phyloP scores from a whole-genome alignment of 2,329 filamentous ascomycete species.

The Fusarium humuli region DNA sequence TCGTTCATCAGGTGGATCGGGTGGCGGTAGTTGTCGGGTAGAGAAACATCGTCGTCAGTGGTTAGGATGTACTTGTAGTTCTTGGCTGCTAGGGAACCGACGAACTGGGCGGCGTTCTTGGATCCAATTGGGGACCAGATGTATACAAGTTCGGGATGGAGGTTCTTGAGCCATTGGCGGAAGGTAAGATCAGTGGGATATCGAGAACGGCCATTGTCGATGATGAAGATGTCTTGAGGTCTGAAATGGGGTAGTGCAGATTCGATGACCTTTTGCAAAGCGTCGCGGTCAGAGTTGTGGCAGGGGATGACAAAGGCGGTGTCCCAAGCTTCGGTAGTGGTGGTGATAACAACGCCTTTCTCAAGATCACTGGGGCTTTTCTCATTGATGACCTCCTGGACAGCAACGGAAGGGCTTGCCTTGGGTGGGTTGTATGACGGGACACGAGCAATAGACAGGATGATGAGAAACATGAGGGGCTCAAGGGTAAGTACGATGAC shows the following conservation, averaged over 20 bases:
- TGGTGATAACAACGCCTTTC: not conserved
- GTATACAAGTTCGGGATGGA: not conserved
- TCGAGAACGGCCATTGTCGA: not conserved
- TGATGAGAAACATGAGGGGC: slow-evolving; percentile 18
- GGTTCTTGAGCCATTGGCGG: not conserved
- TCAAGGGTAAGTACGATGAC: slow-evolving; percentile 11
- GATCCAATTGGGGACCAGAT: slow-evolving; percentile 14
- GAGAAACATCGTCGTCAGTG: slow-evolving; percentile 5
- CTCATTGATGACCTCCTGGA: not conserved
- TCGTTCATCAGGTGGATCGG: not conserved
- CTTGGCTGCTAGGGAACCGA: slow-evolving; percentile 1
- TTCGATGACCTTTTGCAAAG: not conserved
- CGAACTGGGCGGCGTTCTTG: slow-evolving; percentile 4
- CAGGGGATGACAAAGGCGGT: slow-evolving; percentile 4
- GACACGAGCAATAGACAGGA: slow-evolving; percentile 1
- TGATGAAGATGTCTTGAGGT: slow-evolving; percentile 14
- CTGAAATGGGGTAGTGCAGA: slow-evolving; percentile 4
- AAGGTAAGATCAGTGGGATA: slow-evolving; percentile 6
- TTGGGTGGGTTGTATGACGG: not conserved
- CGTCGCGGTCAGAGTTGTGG: slow-evolving; percentile 7
- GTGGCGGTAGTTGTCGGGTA: slow-evolving; percentile 4
- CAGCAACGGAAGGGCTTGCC: accelerated
- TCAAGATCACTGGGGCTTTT: not conserved
- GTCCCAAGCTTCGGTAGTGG: not conserved
- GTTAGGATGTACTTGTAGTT: slow-evolving; percentile 10